Base-by-base conservation (phyloP, 257 asterid genomes). In the Solanum neorickii region DNA sequence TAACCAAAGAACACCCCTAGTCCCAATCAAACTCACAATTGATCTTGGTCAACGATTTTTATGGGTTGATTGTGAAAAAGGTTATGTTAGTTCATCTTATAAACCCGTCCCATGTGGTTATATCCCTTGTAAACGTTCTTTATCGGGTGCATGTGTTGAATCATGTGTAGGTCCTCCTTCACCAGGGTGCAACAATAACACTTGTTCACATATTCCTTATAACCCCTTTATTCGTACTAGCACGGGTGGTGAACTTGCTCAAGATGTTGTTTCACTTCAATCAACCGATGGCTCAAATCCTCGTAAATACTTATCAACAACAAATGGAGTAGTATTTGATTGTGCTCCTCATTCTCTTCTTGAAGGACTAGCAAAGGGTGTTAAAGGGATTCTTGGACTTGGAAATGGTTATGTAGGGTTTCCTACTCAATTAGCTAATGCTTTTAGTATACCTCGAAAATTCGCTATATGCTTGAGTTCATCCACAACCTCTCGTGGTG, bases 391-490 rank as follows among this genome's bases (percentile, higher is more conserved):
- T 25, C 91, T 82, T 5, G 96, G 96, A 16, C 87, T 93, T n/a
- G 95, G 96, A 1, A 76, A 92, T 56, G 86, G 74, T n/a, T 84
- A 29, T 0, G 88, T 87, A 3, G 90, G 88, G 1, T 72, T 92
- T 16, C 94, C 93, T 7, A 88, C 91, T 3, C 87, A 91, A 25
- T 39, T 93, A 12, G 78, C 93, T 75, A 11, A 49, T 46, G 29
- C 86, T 80, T 2, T 89, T 91, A 9, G 84, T 60, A 82, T 90
- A 33, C 44, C 29, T 1, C 80, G 88, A 46, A 92, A 90, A 41
- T 91, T 93, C 4, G 92, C 94, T 3, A 37, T 93, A 5, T 92
- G 94, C 13, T 86, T 93, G 83, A 89, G 91, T 49, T 86, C 95
- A 20, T 41, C 88, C 5, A 87, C 86, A 6, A 62, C 46, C 3